phyloP scores from a whole-genome alignment of 257 asterid species.

The Nicotiana knightiana region DNA sequence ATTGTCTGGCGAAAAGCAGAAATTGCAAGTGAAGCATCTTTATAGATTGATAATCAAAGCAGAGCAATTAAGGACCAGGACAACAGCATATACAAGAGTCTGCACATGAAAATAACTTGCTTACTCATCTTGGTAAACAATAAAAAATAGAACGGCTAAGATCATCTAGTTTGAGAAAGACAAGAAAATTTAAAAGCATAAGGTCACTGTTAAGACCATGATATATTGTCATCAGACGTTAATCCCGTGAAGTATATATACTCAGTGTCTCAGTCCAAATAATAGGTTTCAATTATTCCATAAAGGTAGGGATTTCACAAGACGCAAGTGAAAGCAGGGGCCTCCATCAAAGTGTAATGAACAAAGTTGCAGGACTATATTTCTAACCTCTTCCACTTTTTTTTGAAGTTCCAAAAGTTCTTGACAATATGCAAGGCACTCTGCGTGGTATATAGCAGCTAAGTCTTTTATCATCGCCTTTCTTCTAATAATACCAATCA shows the following conservation, averaged over 20 bases:
- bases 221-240: background rate
- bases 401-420: conserved; percentile 85
- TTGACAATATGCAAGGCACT: conserved; percentile 89
- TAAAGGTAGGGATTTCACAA: background rate
- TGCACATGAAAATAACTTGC: background rate
- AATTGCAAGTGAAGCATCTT: background rate
- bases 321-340: background rate
- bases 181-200: background rate
- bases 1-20: background rate
- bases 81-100: background rate
- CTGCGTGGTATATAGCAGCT: conserved; percentile 87
- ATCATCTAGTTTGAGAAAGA: background rate
- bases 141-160: background rate
- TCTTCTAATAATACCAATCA: conserved; percentile 85
- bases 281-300: background rate
- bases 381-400: conserved; percentile 69
- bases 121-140: background rate
- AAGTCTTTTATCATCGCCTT: conserved; percentile 81
- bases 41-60: background rate
- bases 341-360: background rate
- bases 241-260: background rate
- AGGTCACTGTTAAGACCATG: background rate
- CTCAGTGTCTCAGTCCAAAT: background rate
- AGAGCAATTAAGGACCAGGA: background rate
- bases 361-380: background rate